Conservation (phyloP, 805 yeast genomes). For the Torulaspora franciscae region DNA sequence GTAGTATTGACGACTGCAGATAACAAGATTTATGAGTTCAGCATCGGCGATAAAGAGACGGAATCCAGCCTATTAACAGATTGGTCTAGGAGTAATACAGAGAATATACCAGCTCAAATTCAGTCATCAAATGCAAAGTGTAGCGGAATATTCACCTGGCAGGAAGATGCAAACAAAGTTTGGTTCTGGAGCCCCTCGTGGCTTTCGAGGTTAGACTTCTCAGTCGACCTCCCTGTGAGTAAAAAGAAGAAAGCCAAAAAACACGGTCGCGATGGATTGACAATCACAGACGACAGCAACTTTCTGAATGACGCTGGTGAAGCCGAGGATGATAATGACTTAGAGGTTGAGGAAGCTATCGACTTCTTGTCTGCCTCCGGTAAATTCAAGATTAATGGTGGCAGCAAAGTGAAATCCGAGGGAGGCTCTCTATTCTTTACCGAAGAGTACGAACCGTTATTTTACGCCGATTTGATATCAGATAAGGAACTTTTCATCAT, state of each 20-base stretch:
- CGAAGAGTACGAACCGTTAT: slow-evolving; percentile 65
- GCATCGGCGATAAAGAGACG: slow-evolving; percentile 22
- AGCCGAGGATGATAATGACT: slow-evolving; percentile 31
- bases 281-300: slow-evolving; percentile 40
- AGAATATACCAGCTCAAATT: slow-evolving; percentile 64
- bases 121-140: slow-evolving; percentile 58
- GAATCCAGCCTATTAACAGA: slow-evolving; percentile 41
- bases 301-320: slow-evolving; percentile 34
- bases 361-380: slow-evolving; percentile 8
- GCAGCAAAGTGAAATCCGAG: slow-evolving; percentile 27
- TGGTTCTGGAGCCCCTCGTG: slow-evolving; percentile 91
- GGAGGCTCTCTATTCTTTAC: slow-evolving; percentile 65
- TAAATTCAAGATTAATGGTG: slow-evolving; percentile 21
- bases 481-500: slow-evolving; percentile 59
- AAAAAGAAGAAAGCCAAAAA: slow-evolving; percentile 34
- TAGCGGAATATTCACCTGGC: slow-evolving; percentile 59
- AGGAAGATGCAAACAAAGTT: slow-evolving; percentile 40
- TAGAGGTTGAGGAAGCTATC: slow-evolving; percentile 19
- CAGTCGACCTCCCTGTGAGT: slow-evolving; percentile 48
- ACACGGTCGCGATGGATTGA: slow-evolving; percentile 41
- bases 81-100: slow-evolving; percentile 80
- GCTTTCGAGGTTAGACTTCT: slow-evolving; percentile 69
- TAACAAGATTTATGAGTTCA: slow-evolving; percentile 68
- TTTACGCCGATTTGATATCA: slow-evolving; percentile 54
- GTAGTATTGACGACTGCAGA: slow-evolving; percentile 67